Evolutionary conservation across 495 filamentous ascomycete genomes (phyloP).

Genomic region (Xylaria telfairii): DNA sequence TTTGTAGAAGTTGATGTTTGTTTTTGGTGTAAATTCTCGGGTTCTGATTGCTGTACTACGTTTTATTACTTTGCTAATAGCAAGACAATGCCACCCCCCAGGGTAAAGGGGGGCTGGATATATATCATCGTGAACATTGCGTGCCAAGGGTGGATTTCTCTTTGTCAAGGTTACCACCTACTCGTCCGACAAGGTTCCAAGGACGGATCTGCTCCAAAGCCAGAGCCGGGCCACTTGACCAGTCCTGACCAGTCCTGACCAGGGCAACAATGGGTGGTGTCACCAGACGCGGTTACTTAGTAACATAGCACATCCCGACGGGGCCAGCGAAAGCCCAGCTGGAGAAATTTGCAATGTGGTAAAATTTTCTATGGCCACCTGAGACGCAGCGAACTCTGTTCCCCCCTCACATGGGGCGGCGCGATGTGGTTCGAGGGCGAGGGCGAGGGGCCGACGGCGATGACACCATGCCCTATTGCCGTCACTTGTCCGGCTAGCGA

Average conservation of each 20-base stretch:
- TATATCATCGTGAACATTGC: slow-evolving; percentile 30
- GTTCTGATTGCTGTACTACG: not conserved
- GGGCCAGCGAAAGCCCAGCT: slow-evolving; percentile 5
- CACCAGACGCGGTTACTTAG: slow-evolving; percentile 36
- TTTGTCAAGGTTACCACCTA: slow-evolving; percentile 40
- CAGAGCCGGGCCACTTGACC: slow-evolving; percentile 9
- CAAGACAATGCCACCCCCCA: not conserved
- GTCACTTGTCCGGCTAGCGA: not conserved
- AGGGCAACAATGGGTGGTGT: slow-evolving; percentile 21
- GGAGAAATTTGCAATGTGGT: slow-evolving; percentile 25
- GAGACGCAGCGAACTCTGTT: not conserved
- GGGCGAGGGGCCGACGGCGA: not conserved
- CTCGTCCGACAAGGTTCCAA: slow-evolving; percentile 15
- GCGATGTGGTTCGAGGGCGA: slow-evolving; percentile 5
- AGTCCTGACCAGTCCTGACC: too few relatives aligned
- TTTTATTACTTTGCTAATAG: not conserved
- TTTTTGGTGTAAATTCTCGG: not conserved
- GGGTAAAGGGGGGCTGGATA: slow-evolving; percentile 29
- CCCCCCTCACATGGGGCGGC: not conserved
- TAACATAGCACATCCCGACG: not conserved
- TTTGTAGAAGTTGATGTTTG: not conserved
- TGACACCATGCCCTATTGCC: slow-evolving; percentile 8
- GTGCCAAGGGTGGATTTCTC: slow-evolving; percentile 29
- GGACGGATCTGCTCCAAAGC: slow-evolving; percentile 10
- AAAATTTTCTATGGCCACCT: slow-evolving; percentile 30